Base-by-base conservation (phyloP, 805 yeast genomes). In the Kregervanrija pseudodelftensis region DNA sequence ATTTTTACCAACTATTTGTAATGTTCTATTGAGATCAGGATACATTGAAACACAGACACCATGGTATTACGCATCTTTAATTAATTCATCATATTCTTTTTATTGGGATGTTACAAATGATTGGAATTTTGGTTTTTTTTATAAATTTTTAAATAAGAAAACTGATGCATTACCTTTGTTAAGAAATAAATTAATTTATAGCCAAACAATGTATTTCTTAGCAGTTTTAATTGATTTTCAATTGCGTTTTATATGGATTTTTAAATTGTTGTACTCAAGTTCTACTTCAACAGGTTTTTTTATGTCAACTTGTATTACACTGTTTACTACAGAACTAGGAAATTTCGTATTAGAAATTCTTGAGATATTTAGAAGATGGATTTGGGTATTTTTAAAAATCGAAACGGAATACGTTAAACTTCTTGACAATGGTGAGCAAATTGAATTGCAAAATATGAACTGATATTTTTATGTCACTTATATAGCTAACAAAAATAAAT, bases 81-180 rank as follows among this genome's bases (percentile, higher is more conserved):
- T 85, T 36, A 88, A 85, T 59, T 84, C 98, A 0, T 55, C 77
- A 0, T 93, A 85, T 61, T 76, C 95, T 12, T 85, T 87, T 48
- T 66, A 78, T 44, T 93, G 99, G 99, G 99, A 93, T 62, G 63
- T 91, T 11, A 74, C 74, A 41, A 78, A 79, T 73, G 99, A 93
- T 66, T 93, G 99, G 99, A 79, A 80, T 37, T 69, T 88, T 40
- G 73, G 74, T 10, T 55, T 84, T 8, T 69, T 84, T 54, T 69
- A 68, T 38, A 51, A 56, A 34, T 55, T 59, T 32, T 40, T 61
- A 30, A 42, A 47, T 12, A 44, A 52, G 8, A 41, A 48, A 13
- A 40, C 45, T 8, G 49, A 50, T 13, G 37, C 50, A 3, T 22
- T 22, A 22, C 55, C 55, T 3, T 14, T 59, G 1, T 47, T 68